Percentiles rank a stretch among this genome's conserved stretches.
Evolutionary conservation across 2,329 filamentous ascomycete genomes (phyloP).

Genomic region (Tolypocladium capitatum): DNA sequence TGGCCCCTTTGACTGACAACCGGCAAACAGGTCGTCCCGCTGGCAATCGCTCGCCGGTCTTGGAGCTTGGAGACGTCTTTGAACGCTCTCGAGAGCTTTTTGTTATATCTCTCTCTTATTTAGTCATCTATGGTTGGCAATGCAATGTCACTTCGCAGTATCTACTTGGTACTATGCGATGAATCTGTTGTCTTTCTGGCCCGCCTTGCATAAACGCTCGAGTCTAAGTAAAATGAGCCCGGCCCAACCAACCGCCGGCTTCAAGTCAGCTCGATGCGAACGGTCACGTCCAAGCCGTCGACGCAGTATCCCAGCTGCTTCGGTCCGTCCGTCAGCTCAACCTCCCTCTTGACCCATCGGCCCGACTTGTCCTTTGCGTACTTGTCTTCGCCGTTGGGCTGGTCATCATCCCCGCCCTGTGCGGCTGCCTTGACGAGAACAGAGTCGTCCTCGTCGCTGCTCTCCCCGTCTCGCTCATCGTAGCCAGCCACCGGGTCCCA

Average conservation of each 20-base stretch:
- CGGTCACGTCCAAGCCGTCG: constrained; percentile 54
- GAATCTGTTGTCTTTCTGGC: background rate
- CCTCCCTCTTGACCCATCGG: constrained; percentile 63
- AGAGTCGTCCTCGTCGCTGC: constrained; percentile 36
- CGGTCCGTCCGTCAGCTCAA: constrained; percentile 67
- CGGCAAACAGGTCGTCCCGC: background rate
- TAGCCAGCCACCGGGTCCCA: constrained; percentile 65
- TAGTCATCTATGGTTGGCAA: too few species aligned
- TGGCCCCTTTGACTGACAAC: background rate
- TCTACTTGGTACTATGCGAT: background rate
- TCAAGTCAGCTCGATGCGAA: constrained; percentile 49
- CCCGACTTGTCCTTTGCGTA: constrained; percentile 24
- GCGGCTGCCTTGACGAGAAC: constrained; percentile 19
- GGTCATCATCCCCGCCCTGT: constrained; percentile 9
- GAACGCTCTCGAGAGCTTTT: background rate
- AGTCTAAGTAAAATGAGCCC: background rate
- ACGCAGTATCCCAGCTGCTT: constrained; percentile 74
- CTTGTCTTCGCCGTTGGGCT: constrained; percentile 9
- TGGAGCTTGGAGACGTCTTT: background rate
- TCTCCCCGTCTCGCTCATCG: constrained; percentile 42
- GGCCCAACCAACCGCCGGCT: background rate
- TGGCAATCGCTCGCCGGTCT: background rate
- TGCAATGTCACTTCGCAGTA: background rate
- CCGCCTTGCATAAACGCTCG: background rate
- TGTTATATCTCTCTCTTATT: too few species aligned